Evolutionary conservation across 352 stramenopile species (phyloP).

Genomic region (Phytophthora sojae): DNA sequence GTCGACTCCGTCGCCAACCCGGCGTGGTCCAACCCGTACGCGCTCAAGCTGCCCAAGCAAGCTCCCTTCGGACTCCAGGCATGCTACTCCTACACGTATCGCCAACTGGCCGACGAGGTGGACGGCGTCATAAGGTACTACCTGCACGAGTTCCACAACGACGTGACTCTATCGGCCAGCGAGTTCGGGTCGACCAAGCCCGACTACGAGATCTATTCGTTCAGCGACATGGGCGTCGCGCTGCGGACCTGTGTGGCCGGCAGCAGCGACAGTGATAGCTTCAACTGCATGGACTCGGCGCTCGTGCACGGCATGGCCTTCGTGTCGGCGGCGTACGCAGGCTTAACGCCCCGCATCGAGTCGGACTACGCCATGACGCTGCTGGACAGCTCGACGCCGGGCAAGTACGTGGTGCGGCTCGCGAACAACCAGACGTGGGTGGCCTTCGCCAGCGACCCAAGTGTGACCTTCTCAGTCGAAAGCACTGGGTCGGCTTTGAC

Average conservation of each 20-base stretch:
- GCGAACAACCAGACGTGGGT: conserved; percentile 69
- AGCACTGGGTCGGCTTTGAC: conserved; percentile 40
- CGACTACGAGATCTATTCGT: conserved; percentile 59
- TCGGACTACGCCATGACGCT: conserved; percentile 51
- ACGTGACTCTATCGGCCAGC: conserved; percentile 56
- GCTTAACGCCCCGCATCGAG: conserved; percentile 47
- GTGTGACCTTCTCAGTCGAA: conserved; percentile 39
- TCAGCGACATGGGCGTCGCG: conserved; percentile 59
- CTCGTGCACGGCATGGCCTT: conserved; percentile 68
- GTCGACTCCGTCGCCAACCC: conserved; percentile 48
- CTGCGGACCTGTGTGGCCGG: conserved; percentile 48
- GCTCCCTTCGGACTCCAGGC: conserved; percentile 50
- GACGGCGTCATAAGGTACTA: conserved; percentile 57
- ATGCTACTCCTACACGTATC: conserved; percentile 59
- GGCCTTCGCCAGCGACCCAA: conserved; percentile 45
- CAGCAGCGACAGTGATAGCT: conserved; percentile 12
- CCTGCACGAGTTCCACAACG: conserved; percentile 58
- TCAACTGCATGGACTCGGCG: conserved; percentile 46
- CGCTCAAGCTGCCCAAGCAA: conserved; percentile 46
- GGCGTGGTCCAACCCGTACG: conserved; percentile 68
- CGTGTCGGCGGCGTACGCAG: conserved; percentile 52
- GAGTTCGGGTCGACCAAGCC: conserved; percentile 48
- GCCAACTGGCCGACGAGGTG: conserved; percentile 43
- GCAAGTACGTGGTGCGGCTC: conserved; percentile 55
- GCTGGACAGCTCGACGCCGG: conserved; percentile 36